phyloP scores from a whole-genome alignment of 2,329 filamentous ascomycete genomes.

The Alternaria longipes region DNA sequence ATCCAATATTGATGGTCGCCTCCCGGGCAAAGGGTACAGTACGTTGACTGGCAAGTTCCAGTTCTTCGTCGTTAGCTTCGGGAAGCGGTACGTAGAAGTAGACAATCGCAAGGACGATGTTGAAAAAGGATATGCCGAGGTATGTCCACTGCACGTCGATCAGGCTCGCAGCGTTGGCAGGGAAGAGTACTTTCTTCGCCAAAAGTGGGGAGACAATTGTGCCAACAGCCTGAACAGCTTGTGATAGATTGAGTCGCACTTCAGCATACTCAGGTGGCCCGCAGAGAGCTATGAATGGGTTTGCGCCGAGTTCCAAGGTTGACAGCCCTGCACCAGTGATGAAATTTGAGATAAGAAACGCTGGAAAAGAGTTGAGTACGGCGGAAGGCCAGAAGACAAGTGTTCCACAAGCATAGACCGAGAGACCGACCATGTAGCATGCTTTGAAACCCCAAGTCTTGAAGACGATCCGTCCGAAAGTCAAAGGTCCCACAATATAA shows the following conservation, averaged over 20 bases:
- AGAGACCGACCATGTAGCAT: slow-evolving; percentile 67
- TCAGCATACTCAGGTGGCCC: slow-evolving; percentile 69
- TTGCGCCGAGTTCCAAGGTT: slow-evolving; percentile 67
- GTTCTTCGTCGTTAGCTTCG: slow-evolving; percentile 68
- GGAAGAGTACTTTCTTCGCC: slow-evolving; percentile 67
- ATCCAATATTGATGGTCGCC: slow-evolving; percentile 54
- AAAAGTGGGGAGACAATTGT: slow-evolving; percentile 68
- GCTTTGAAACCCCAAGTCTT: slow-evolving; percentile 70
- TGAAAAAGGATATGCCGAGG: slow-evolving; percentile 69
- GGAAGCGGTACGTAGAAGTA: slow-evolving; percentile 71
- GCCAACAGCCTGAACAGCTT: slow-evolving; percentile 69
- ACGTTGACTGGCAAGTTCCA: slow-evolving; percentile 64
- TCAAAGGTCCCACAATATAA: slow-evolving; percentile 74
- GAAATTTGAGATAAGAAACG: slow-evolving; percentile 70
- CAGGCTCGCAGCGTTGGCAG: slow-evolving; percentile 59
- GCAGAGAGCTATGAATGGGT: slow-evolving; percentile 70
- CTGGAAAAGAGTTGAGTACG: slow-evolving; percentile 67
- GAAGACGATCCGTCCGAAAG: slow-evolving; percentile 69
- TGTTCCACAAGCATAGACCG: slow-evolving; percentile 69
- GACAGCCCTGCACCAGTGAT: slow-evolving; percentile 69
- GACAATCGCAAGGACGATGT: slow-evolving; percentile 64
- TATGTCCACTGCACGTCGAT: slow-evolving; percentile 73
- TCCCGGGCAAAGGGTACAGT: slow-evolving; percentile 38
- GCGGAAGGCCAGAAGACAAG: slow-evolving; percentile 72
- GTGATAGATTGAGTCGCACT: slow-evolving; percentile 67